phyloP scores from a whole-genome alignment of 2,329 filamentous ascomycete species.

The Exophiala bonariae region DNA sequence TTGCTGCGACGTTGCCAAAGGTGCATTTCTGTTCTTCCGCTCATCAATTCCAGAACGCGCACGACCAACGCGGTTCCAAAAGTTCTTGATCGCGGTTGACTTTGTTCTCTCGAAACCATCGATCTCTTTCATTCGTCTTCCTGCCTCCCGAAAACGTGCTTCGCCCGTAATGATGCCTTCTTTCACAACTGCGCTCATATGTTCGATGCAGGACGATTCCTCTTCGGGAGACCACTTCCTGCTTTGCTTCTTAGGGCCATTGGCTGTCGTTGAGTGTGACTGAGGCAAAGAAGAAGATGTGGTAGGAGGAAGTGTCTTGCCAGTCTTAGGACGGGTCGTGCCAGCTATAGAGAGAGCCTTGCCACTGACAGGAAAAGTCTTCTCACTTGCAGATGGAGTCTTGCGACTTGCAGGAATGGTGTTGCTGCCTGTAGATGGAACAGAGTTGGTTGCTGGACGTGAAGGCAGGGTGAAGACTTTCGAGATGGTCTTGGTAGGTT shows the following conservation, averaged over 20 bases:
- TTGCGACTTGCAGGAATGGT: no score
- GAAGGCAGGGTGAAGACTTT: no score
- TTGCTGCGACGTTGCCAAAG: slow-evolving; percentile 20
- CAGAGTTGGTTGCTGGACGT: no score
- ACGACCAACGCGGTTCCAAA: slow-evolving; percentile 26
- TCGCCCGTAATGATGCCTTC: slow-evolving; percentile 19
- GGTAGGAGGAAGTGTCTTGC: neutral
- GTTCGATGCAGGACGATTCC: slow-evolving; percentile 23
- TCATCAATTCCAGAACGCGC: slow-evolving; percentile 23
- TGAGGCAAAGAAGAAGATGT: slow-evolving; percentile 7
- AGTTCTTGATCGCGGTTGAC: slow-evolving; percentile 24
- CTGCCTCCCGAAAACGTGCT: slow-evolving; percentile 21
- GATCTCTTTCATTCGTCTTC: slow-evolving; percentile 13
- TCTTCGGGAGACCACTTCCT: slow-evolving; percentile 21
- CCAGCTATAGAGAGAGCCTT: no score
- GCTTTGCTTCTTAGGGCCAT: slow-evolving; percentile 2
- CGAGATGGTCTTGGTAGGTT: no score
- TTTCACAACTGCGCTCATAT: slow-evolving; percentile 22
- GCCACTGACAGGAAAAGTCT: no score
- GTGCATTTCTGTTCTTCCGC: slow-evolving; percentile 21
- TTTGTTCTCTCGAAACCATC: slow-evolving; percentile 10
- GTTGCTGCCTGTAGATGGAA: no score
- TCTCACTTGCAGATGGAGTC: no score
- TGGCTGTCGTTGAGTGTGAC: slow-evolving; percentile 11
- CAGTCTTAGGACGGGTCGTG: no score